Evolutionary conservation across 2,329 filamentous ascomycete species (phyloP).

Genomic region (Ophiosphaerella herpotricha): DNA sequence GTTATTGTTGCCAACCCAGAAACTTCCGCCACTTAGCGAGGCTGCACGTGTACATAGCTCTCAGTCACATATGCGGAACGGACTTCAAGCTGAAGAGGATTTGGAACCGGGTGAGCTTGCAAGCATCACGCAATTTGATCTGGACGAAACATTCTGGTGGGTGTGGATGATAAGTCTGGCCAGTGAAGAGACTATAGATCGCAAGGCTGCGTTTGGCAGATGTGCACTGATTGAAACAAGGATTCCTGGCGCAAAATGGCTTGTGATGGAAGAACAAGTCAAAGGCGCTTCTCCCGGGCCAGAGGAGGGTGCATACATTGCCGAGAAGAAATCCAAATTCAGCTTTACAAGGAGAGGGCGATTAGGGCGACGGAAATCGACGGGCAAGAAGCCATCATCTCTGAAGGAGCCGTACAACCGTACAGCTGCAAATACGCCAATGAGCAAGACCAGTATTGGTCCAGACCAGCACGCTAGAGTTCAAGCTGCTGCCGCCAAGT

Average conservation of each 20-base stretch:
- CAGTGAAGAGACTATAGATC: slow-evolving; percentile 79
- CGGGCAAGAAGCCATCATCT: slow-evolving; percentile 48
- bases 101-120: slow-evolving; percentile 93
- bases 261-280: slow-evolving; percentile 95
- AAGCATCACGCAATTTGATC: slow-evolving; percentile 81
- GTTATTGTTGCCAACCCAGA: slow-evolving; percentile 85
- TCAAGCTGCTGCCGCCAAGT: slow-evolving; percentile 82
- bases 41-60: slow-evolving; percentile 75
- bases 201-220: slow-evolving; percentile 91
- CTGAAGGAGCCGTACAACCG: slow-evolving; percentile 59
- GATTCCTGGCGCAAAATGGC: slow-evolving; percentile 81
- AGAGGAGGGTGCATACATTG: slow-evolving; percentile 84
- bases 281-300: slow-evolving; percentile 88
- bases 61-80: slow-evolving; percentile 71
- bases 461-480: slow-evolving; percentile 93
- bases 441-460: slow-evolving; percentile 82
- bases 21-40: slow-evolving; percentile 82
- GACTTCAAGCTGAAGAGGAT: slow-evolving; percentile 70
- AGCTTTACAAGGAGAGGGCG: slow-evolving; percentile 76
- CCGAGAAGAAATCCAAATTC: slow-evolving; percentile 94
- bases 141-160: slow-evolving; percentile 99
- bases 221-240: slow-evolving; percentile 90
- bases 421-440: slow-evolving; percentile 54
- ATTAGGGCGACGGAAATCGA: slow-evolving; percentile 60
- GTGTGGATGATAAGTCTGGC: slow-evolving; percentile 98